phyloP scores from a whole-genome alignment of 139 green algal species.

The Chlorella sp. region DNA sequence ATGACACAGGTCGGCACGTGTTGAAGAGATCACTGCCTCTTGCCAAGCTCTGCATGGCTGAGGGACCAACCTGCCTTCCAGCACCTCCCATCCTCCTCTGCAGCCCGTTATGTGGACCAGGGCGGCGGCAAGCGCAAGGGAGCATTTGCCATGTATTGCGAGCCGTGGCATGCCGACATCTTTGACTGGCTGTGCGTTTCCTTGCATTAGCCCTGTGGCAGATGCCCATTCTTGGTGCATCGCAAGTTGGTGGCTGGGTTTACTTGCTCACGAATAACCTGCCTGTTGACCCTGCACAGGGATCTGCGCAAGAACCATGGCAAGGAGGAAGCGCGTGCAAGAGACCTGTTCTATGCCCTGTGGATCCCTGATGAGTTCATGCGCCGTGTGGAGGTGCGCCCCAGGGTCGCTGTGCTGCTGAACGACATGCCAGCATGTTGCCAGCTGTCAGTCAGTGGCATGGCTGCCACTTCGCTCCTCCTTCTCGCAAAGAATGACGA shows the following conservation, averaged over 20 bases:
- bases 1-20: conserved; percentile 97
- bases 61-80: no score
- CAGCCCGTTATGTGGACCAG: conserved; percentile 89
- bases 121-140: conserved; percentile 99
- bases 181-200: conserved; percentile 91
- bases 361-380: conserved; percentile 99
- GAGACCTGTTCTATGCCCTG: conserved; percentile 99
- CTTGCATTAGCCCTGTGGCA: no score
- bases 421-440: no score
- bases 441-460: no score
- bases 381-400: conserved; percentile 76
- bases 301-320: conserved; percentile 99
- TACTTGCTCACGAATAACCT: not conserved
- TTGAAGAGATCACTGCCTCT: no score
- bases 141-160: conserved; percentile 97
- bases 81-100: not conserved
- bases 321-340: conserved; percentile 89
- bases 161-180: conserved; percentile 98
- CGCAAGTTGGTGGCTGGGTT: not conserved
- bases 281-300: conserved; percentile 1
- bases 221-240: not conserved
- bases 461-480: no score
- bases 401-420: not conserved
- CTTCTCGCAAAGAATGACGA: no score
- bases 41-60: no score